Percentiles rank a stretch among this genome's conserved stretches.
Evolutionary conservation across 1,284 basidiomycete genomes (phyloP).

Genomic region (Ceratobasidium sp.): DNA sequence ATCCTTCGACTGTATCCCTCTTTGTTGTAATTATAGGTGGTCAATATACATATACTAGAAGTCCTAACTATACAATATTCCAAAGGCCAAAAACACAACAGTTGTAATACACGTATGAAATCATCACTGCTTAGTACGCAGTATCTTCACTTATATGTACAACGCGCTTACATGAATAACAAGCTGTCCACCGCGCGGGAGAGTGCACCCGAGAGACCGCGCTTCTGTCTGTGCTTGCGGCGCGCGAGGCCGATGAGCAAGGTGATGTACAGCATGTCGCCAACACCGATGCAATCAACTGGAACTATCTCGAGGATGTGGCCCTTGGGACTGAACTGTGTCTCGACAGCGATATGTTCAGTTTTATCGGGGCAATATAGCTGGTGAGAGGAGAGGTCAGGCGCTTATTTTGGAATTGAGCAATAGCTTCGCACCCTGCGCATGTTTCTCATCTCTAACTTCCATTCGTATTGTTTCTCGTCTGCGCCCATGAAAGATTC

Average conservation of each 20-base stretch:
- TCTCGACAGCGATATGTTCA: constrained; percentile 37
- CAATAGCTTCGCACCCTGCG: constrained; percentile 23
- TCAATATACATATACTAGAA: constrained; percentile 15
- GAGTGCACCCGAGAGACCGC: constrained; percentile 27
- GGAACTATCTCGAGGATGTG: constrained; percentile 30
- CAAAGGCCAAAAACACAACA: background rate
- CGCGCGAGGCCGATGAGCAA: constrained; percentile 36
- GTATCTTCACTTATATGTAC: too few species aligned
- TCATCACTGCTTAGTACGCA: too few species aligned
- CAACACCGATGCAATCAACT: constrained; percentile 33
- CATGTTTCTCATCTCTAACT: constrained; percentile 36
- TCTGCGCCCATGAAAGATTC: constrained; percentile 37
- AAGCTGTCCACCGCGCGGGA: constrained; percentile 26
- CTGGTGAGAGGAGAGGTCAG: constrained; percentile 23
- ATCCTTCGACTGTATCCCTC: too few species aligned
- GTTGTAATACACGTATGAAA: too few species aligned
- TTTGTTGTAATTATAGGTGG: background rate
- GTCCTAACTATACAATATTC: constrained; percentile 4
- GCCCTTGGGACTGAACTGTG: constrained; percentile 25
- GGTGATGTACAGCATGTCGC: constrained; percentile 38
- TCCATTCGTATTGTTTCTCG: constrained; percentile 33
- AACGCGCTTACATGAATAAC: constrained; percentile 29
- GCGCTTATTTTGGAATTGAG: constrained; percentile 25
- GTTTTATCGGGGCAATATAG: constrained; percentile 21
- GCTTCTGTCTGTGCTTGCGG: constrained; percentile 28